Percentiles rank a stretch among this genome's conserved stretches.
Evolutionary conservation across 148 eudicot species (phyloP).

Genomic region (Polygonum aviculare): DNA sequence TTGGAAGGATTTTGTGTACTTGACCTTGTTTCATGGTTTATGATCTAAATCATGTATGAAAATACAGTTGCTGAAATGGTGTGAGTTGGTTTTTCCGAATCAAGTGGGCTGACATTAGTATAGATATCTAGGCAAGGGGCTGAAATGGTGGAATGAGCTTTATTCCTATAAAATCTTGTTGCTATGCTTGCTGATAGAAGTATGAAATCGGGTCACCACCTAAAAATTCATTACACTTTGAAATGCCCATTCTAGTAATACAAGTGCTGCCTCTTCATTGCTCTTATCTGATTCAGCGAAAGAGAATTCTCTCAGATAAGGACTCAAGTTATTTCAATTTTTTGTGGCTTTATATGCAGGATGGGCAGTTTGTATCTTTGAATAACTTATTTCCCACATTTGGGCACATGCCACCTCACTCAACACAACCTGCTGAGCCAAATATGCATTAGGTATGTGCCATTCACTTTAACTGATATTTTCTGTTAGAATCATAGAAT

Average conservation of each 20-base stretch:
- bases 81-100: background rate
- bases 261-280: too few species aligned
- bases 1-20: background rate
- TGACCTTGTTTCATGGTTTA: background rate
- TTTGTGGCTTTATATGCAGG: background rate
- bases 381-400: constrained; percentile 9
- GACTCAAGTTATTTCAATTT: background rate
- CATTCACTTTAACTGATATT: too few species aligned
- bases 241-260: too few species aligned
- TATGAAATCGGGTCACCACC: too few species aligned
- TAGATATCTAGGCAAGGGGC: too few species aligned
- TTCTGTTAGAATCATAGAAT: background rate
- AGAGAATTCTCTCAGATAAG: background rate
- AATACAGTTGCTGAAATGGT: background rate
- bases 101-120: too few species aligned
- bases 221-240: too few species aligned
- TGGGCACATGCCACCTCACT: constrained; percentile 11
- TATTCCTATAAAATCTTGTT: background rate
- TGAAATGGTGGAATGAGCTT: background rate
- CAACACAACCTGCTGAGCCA: constrained; percentile 9
- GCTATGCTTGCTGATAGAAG: background rate
- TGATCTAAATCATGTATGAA: background rate
- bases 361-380: constrained; percentile 6
- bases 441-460: constrained; percentile 8
- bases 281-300: background rate